These are phyloP conservation scores for Kodamaea lidongshanica DNA, from an alignment of 805 yeast species.

Conservation along the genomic window DNA sequence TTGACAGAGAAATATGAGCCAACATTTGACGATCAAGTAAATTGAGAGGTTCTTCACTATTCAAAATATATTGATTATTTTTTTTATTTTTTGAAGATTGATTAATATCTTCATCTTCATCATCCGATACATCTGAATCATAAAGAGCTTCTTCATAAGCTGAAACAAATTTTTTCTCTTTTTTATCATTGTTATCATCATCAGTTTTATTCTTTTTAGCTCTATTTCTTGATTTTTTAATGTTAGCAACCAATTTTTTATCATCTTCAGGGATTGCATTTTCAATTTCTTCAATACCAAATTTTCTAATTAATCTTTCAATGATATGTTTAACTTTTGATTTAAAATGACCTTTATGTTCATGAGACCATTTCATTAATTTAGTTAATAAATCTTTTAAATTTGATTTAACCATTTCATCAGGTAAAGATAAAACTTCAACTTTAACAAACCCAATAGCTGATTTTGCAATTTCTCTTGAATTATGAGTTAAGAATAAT, in stretches of 20 bases:
- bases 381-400: constrained; percentile 62
- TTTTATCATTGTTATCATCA: constrained; percentile 30
- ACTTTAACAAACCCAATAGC: constrained; percentile 93
- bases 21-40: constrained; percentile 78
- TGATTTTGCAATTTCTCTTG: constrained; percentile 89
- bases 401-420: constrained; percentile 61
- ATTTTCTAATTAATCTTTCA: constrained; percentile 84
- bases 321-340: constrained; percentile 87
- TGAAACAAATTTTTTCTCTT: constrained; percentile 57
- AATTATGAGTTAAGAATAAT: constrained; percentile 81
- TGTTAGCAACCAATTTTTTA: constrained; percentile 72
- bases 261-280: constrained; percentile 86
- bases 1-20: constrained; percentile 83
- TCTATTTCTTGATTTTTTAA: constrained; percentile 79
- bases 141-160: constrained; percentile 92
- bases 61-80: constrained; percentile 64
- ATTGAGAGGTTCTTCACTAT: constrained; percentile 77
- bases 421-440: constrained; percentile 76
- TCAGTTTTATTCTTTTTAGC: constrained; percentile 65
- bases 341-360: constrained; percentile 92
- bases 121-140: constrained; percentile 59
- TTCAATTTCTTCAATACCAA: constrained; percentile 84
- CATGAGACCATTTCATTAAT: constrained; percentile 88
- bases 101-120: constrained; percentile 45
- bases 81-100: constrained; percentile 29